These are phyloP conservation scores for Acorus calamus DNA, from an alignment of 106 monocot species.

Conservation along the genomic window DNA sequence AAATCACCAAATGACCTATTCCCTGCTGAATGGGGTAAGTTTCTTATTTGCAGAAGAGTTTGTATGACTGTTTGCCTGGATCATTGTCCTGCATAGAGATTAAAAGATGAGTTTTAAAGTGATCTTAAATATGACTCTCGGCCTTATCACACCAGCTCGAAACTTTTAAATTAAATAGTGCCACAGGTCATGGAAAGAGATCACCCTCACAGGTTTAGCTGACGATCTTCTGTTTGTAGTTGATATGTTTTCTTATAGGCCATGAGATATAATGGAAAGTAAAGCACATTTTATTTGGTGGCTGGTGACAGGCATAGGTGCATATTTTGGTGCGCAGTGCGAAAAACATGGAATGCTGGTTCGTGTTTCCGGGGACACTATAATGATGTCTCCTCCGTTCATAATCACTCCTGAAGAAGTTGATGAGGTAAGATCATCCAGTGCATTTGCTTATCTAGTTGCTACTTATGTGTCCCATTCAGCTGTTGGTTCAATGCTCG, in stretches of 20 bases:
- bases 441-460: background rate
- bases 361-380: conserved; percentile 65
- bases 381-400: conserved; percentile 94
- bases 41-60: no score
- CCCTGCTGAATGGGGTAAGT: conserved; percentile 89
- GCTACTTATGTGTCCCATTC: background rate
- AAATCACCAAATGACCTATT: conserved; percentile 78
- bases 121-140: no score
- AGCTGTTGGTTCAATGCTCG: background rate
- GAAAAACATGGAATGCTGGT: conserved; percentile 83
- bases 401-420: conserved; percentile 55
- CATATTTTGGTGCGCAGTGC: conserved; percentile 84
- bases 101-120: no score
- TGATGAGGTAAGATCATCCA: conserved; percentile 46
- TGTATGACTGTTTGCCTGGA: background rate
- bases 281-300: background rate
- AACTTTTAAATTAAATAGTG: no score
- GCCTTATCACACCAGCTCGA: no score
- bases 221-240: background rate
- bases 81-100: background rate
- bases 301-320: conserved; percentile 51
- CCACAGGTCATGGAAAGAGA: no score
- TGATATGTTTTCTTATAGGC: background rate
- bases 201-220: background rate
- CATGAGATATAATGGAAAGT: background rate